Evolutionary conservation across 148 eudicot species (phyloP), one percentile per base, ranked within the genome.

Genomic region (Chenopodium berlandieri): DNA sequence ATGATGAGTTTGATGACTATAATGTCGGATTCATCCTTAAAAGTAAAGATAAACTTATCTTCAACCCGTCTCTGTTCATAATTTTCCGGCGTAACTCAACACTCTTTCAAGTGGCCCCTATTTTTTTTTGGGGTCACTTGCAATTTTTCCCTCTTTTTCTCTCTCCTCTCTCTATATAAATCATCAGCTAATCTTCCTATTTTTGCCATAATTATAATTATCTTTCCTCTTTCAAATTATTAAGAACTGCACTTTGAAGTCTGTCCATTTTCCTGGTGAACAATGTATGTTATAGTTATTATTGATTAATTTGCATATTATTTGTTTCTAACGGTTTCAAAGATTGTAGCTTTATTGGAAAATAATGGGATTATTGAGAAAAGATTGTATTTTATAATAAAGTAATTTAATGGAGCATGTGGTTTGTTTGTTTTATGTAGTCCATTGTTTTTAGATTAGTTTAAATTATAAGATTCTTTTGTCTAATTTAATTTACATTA

Each of bases 21-120:
- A 37, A 37, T 37, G 44, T 37, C 56, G 73, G 83, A 84, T 80
- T 84, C 83, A 81, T 81, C 40, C 86, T 78, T 84, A 81, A 81
- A 72, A 77, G 81, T 78, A 77, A 84, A 81, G 86, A 60, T 78
- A 81, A 23, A 72, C 47, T 80, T 32, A 62, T 71, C 69, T 31
- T 31, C 17, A n/a, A 37, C 0, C 7, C 6, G 1, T 58, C 50
- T 46, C 9, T 34, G 44, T 37, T 23, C 65, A 19, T 37, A 60
- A 81, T 32, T 56, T 78, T 82, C 47, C 64, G 71, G 78, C 34
- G 67, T 19, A 73, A 60, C 48, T 13, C 63, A 32, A 23, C 73
- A 65, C 63, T 64, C 44, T 72, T 47, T 6, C 19, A 65, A 47
- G 60, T 77, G 81, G 60, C 71, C 63, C 66, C 40, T 23, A 1